Evolutionary conservation across 2,329 filamentous ascomycete genomes (phyloP).

Genomic region (Trichophyton verrucosum): DNA sequence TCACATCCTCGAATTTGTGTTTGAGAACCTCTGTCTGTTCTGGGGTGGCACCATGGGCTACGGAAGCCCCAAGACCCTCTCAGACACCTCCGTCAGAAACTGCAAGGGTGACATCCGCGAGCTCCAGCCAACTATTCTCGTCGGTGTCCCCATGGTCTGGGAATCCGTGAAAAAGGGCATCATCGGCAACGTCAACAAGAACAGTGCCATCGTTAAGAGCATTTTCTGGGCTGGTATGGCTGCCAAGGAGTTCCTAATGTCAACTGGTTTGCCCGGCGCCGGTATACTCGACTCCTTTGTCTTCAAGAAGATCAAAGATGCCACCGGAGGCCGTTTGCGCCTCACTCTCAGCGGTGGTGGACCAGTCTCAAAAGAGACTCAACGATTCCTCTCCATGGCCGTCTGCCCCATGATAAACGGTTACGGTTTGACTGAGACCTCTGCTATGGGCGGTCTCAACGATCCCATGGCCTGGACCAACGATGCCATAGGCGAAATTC

Average conservation of each 20-base stretch:
- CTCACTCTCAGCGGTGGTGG: conserved; percentile 93
- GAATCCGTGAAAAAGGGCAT: conserved; percentile 96
- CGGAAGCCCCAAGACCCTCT: conserved; percentile 77
- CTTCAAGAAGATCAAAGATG: conserved; percentile 82
- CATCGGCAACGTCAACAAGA: conserved; percentile 59
- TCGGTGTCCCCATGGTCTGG: conserved; percentile 94
- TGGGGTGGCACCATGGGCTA: conserved; percentile 84
- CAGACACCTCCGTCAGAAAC: conserved; percentile 74
- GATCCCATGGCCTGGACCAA: conserved; percentile 73
- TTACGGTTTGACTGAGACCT: conserved; percentile 90
- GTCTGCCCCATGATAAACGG: conserved; percentile 89
- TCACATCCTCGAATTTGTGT: conserved; percentile 91
- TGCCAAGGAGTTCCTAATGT: conserved; percentile 49
- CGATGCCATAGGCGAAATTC: conserved; percentile 46
- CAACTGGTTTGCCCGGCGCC: conserved; percentile 41
- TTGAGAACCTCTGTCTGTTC: conserved; percentile 81
- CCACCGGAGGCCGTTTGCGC: conserved; percentile 76
- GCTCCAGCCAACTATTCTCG: conserved; percentile 75
- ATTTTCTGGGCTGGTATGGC: conserved; percentile 63
- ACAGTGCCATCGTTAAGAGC: conserved; percentile 56
- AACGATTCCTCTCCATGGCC: conserved; percentile 80
- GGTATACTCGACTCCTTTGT: conserved; percentile 66
- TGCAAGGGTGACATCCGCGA: conserved; percentile 90
- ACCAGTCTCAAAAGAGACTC: conserved; percentile 75
- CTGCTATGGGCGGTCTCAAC: conserved; percentile 46